Base-by-base conservation (phyloP, 2,329 filamentous ascomycete genomes). In the Madurella fahalii region DNA sequence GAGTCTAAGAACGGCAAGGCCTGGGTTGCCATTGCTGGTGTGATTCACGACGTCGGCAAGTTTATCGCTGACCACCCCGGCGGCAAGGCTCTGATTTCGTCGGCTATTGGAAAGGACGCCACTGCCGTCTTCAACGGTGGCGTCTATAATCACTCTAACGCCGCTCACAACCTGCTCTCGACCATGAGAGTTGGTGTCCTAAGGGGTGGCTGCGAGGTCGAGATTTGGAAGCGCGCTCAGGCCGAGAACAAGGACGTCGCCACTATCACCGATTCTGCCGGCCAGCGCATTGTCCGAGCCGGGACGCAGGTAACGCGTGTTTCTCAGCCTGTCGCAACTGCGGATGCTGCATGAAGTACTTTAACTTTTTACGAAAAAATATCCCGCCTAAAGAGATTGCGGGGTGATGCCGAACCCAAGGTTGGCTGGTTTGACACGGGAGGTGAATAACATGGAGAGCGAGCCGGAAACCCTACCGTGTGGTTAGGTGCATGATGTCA, bases 11-110 rank as follows among this genome's bases (percentile, higher is more conserved):
- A 85, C 57, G 90, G 90, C 64, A 87, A 87, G 69, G 87, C 82
- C 51, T 83, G 93, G 34, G 74, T 92, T 61, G 85, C 87, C 56
- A 79, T 95, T 57, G 90, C 89, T 44, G 90, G 90, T 74, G 88
- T 95, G 61, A 86, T 95, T 54, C 90, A 95, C 74, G 90, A 95
- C 66, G 84, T 95, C 20, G 83, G 82, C 63, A 80, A 88, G 69
- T 95, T 95, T 74, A 88, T 94, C 77, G 87, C 89, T 72, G 87
- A 92, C 66, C 90, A 95, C 72, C 90, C 90, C n/a, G 90, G 90
- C 79, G 90, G 90, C 69, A 90, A 89, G 78, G 87, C 89, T 41
- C 86, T 95, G 75, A 94, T 95, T 75, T 83, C 77, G 62, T 88
- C 86, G 30, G 89, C 85, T 48, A 82, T 95, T 54, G 90, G 90